phyloP scores from a whole-genome alignment of 352 stramenopile species.

The Globisporangium parvum region DNA sequence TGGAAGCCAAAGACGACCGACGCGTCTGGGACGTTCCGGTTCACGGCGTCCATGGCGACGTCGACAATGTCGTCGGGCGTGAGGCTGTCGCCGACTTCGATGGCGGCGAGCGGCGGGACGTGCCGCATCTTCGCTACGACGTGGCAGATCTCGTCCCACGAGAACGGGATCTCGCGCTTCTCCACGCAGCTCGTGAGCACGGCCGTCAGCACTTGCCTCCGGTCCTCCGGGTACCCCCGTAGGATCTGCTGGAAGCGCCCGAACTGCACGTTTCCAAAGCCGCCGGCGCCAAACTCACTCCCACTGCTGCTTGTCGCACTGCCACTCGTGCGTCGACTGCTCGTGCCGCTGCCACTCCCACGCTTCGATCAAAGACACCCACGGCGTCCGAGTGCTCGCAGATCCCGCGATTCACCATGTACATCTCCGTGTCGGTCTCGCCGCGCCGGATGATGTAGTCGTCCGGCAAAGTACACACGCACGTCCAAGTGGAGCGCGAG shows the following conservation, averaged over 20 bases:
- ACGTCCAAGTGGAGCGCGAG: constrained; percentile 41
- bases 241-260: constrained; percentile 13
- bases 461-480: constrained; percentile 57
- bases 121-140: constrained; percentile 1
- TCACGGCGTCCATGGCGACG: constrained; percentile 3
- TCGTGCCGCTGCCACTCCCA: background rate
- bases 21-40: background rate
- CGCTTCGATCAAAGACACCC: constrained; percentile 3
- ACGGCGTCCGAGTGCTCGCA: constrained; percentile 28
- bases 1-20: constrained; percentile 10
- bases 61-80: constrained; percentile 3
- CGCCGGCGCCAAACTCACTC: background rate
- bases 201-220: constrained; percentile 4
- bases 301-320: background rate
- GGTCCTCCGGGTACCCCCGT: constrained; percentile 11
- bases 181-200: constrained; percentile 24
- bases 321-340: constrained; percentile 3
- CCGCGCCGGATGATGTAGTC: constrained; percentile 51
- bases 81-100: constrained; percentile 6
- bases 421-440: constrained; percentile 49
- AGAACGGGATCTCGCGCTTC: constrained; percentile 5
- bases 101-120: background rate
- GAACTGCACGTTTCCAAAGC: background rate
- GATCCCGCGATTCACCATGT: constrained; percentile 58
- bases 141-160: constrained; percentile 6